Percentiles rank a stretch among this genome's conserved stretches.
Evolutionary conservation across 345 rosid genomes (phyloP).

Genomic region (Durio zibethinus): DNA sequence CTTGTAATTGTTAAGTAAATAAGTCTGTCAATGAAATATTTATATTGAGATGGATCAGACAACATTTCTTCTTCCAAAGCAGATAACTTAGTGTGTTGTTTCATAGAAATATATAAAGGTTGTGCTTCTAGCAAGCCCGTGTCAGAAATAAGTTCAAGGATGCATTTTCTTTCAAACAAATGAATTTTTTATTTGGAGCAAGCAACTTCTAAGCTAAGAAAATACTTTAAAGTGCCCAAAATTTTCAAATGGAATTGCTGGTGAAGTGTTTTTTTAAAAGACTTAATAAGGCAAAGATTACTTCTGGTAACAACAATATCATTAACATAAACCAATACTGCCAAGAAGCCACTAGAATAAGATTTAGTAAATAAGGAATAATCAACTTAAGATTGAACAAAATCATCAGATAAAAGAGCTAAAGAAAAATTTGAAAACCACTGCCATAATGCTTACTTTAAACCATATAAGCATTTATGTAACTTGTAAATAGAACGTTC

Average conservation of each 20-base stretch:
- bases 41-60: too few species aligned
- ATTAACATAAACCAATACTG: too few species aligned
- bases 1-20: too few species aligned
- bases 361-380: too few species aligned
- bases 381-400: too few species aligned
- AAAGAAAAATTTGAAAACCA: too few species aligned
- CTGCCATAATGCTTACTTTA: too few species aligned
- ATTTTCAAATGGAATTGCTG: slow-evolving; percentile 6
- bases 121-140: accelerated
- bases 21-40: too few species aligned
- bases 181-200: not conserved
- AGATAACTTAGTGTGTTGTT: not conserved
- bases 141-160: not conserved
- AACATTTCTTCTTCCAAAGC: not conserved
- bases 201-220: slow-evolving; percentile 2
- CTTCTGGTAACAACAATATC: not conserved
- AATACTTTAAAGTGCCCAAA: not conserved
- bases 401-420: too few species aligned
- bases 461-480: too few species aligned
- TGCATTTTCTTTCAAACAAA: slow-evolving; percentile 3
- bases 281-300: not conserved
- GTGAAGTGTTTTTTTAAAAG: not conserved
- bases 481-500: too few species aligned
- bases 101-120: not conserved
- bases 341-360: too few species aligned